Conservation (phyloP, 805 yeast genomes). For the Barnettozyma botsteinii region DNA sequence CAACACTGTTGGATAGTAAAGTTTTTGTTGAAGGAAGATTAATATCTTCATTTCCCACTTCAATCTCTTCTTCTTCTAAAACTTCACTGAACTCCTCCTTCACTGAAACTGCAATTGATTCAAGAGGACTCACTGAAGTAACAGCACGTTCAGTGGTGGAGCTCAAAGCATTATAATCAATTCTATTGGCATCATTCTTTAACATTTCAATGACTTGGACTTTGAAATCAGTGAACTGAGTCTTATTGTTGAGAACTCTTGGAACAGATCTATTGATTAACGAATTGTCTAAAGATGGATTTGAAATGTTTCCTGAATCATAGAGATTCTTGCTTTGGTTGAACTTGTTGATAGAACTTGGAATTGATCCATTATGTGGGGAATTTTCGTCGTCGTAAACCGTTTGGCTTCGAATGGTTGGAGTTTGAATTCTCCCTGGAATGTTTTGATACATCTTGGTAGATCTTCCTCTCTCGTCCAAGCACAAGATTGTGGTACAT, state of each 20-base stretch:
- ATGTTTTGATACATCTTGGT: not conserved
- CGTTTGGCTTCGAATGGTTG: not conserved
- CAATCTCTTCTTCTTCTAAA: not conserved
- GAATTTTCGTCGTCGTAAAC: not conserved
- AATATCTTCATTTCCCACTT: not conserved
- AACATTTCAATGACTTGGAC: constrained; percentile 3
- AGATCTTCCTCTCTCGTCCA: too few species aligned
- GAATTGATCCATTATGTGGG: not conserved
- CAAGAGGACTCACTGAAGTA: constrained; percentile 1
- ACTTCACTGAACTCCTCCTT: not conserved
- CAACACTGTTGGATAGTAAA: not conserved
- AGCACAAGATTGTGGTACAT: too few species aligned
- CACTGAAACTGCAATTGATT: constrained; percentile 4
- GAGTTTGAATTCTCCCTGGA: not conserved
- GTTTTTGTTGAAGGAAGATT: not conserved
- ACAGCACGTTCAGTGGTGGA: not conserved
- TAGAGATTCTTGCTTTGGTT: not conserved
- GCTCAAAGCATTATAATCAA: constrained; percentile 1
- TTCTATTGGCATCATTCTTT: constrained; percentile 3
- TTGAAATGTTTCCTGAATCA: not conserved
- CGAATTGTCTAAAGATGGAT: not conserved
- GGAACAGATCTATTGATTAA: not conserved
- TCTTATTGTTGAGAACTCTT: not conserved
- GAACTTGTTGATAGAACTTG: not conserved
- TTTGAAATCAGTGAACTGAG: not conserved